Percentiles rank a stretch among this genome's conserved stretches.
phyloP scores from a whole-genome alignment of 129 eudicot species.

The Oenanthe sinensis region DNA sequence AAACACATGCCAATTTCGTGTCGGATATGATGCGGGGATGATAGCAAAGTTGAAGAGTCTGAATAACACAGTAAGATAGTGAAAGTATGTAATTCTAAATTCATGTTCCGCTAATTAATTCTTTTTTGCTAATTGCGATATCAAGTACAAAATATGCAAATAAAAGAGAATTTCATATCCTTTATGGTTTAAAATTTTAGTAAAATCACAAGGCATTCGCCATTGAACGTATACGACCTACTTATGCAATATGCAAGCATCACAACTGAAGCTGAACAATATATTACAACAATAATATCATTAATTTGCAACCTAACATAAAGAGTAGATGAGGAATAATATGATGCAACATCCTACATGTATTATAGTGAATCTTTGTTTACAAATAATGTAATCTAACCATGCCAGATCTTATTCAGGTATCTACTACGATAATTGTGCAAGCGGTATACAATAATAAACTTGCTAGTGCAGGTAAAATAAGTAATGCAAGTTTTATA shows the following conservation, averaged over 20 bases:
- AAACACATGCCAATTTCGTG: not conserved
- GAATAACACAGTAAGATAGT: not conserved
- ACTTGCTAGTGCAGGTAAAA: not conserved
- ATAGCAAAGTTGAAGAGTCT: not conserved
- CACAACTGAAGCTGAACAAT: not conserved
- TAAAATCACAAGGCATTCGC: not conserved
- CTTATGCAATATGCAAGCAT: not conserved
- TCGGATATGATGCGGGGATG: not conserved
- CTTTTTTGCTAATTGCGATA: not conserved
- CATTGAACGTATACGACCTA: not conserved
- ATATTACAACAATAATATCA: not conserved
- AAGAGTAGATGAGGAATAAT: not conserved
- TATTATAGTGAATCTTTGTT: no score
- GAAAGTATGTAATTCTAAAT: not conserved
- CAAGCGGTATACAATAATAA: not conserved
- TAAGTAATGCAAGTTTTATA: not conserved
- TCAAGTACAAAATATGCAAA: not conserved
- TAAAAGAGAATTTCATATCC: not conserved
- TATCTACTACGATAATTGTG: not conserved
- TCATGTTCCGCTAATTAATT: not conserved
- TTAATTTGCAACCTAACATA: not conserved
- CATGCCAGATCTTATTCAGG: not conserved
- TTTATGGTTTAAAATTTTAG: no score
- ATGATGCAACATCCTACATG: not conserved
- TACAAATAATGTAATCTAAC: no score